A percentile compares a stretch with the other conserved stretches of the same genome.
phyloP scores from a whole-genome alignment of 345 rosid genomes.

The Linum trigynum region DNA sequence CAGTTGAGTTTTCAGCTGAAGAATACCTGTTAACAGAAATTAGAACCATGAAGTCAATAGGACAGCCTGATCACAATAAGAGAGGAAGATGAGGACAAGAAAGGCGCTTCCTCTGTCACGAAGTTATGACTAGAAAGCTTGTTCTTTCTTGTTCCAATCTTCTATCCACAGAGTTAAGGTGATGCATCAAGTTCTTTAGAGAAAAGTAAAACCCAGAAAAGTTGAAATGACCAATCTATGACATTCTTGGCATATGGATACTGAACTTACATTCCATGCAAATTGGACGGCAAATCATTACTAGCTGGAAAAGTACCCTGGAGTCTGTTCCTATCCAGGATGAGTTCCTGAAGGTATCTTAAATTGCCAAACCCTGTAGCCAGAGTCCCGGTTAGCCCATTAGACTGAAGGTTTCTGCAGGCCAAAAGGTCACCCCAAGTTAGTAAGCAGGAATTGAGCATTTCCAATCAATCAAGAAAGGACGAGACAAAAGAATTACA shows the following conservation, averaged over 20 bases:
- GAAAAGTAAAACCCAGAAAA: no score
- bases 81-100: no score
- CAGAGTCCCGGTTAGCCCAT: conserved; percentile 74
- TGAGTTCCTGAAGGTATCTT: conserved; percentile 66
- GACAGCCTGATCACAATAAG: not conserved
- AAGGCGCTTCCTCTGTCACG: no score
- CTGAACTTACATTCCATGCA: conserved; percentile 45
- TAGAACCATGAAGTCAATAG: not conserved
- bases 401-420: conserved; percentile 83
- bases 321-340: conserved; percentile 77
- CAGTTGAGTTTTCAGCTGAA: conserved; percentile 44
- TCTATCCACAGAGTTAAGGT: no score
- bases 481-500: conserved; percentile 30
- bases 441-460: conserved; percentile 4
- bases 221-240: no score
- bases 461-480: not conserved
- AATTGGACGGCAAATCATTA: conserved; percentile 21
- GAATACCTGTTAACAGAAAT: conserved; percentile 42
- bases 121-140: no score
- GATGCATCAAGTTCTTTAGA: no score
- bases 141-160: no score
- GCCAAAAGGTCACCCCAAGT: conserved; percentile 8
- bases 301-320: conserved; percentile 68
- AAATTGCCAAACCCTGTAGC: conserved; percentile 75
- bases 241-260: not conserved